A percentile compares a stretch with the other conserved stretches of the same genome.
phyloP scores from a whole-genome alignment of 768 basidiomycete species.

The Kwoniella newhampshirensis region DNA sequence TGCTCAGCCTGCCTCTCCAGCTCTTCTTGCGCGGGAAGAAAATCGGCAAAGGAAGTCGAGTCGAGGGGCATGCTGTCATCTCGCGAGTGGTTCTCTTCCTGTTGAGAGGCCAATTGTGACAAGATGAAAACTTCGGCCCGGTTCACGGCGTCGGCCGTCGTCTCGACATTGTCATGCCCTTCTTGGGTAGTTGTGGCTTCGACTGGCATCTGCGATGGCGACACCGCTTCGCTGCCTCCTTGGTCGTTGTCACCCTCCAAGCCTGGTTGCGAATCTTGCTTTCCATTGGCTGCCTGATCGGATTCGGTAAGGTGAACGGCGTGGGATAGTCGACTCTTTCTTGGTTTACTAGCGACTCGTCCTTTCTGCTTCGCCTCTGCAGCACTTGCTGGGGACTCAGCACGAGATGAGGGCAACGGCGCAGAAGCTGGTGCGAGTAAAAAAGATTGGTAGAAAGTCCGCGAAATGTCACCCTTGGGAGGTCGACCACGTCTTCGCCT shows the following conservation, averaged over 20 bases:
- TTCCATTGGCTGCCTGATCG: neutral
- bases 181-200: no score
- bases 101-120: constrained; percentile 15
- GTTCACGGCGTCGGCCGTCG: constrained; percentile 12
- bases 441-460: constrained; percentile 27
- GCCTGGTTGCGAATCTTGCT: neutral
- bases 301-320: neutral
- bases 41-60: constrained; percentile 24
- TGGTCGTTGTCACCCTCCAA: neutral
- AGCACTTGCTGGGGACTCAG: neutral
- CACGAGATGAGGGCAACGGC: neutral
- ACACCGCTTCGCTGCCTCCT: neutral
- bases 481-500: constrained; percentile 40
- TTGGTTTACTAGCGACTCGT: neutral
- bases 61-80: neutral
- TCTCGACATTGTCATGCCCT: neutral
- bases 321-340: neutral
- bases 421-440: constrained; percentile 10
- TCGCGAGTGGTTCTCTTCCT: neutral
- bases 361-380: neutral
- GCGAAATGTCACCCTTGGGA: constrained; percentile 25
- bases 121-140: constrained; percentile 17
- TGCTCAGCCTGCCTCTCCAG: constrained; percentile 13
- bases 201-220: no score
- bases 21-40: constrained; percentile 26